A percentile compares a stretch with the other conserved stretches of the same genome.
Conservation (phyloP, 345 rosid genomes). For the Syzygium aqueum region DNA sequence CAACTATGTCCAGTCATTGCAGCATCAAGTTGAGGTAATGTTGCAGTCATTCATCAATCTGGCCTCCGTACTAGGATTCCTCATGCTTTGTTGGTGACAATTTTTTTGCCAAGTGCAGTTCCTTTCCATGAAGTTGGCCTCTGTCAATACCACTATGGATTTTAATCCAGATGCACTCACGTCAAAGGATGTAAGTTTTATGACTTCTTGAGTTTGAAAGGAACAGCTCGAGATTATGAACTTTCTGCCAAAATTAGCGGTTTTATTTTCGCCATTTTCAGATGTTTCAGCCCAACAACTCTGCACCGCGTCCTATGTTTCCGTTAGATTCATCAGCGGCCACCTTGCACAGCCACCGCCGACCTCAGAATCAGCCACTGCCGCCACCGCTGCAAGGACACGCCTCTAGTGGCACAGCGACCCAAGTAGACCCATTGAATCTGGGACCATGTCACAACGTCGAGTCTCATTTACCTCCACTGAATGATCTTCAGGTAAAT, state of each 20-base stretch:
- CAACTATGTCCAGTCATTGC: constrained; percentile 88
- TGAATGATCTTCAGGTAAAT: constrained; percentile 29
- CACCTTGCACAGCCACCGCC: constrained; percentile 19
- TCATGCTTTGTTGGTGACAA: not conserved
- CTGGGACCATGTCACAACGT: constrained; percentile 23
- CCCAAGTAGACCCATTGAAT: constrained; percentile 32
- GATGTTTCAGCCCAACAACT: constrained; percentile 18
- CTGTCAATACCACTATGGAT: constrained; percentile 31
- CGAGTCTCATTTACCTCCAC: constrained; percentile 35
- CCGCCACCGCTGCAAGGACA: constrained; percentile 1
- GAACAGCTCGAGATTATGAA: not conserved
- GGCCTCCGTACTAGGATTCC: not conserved
- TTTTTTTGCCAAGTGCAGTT: constrained; percentile 15
- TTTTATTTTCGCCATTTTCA: constrained; percentile 1
- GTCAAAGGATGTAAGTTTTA: constrained; percentile 33
- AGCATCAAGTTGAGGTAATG: constrained; percentile 73
- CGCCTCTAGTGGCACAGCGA: constrained; percentile 23
- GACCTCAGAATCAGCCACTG: constrained; percentile 14
- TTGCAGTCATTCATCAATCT: not conserved
- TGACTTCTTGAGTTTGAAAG: not conserved
- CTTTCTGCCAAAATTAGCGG: not conserved
- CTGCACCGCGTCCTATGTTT: constrained; percentile 12
- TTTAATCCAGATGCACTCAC: constrained; percentile 18
- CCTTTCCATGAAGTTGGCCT: constrained; percentile 44
- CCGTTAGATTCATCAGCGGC: constrained; percentile 24